phyloP scores from a whole-genome alignment of 768 basidiomycete genomes.

The Psilocybe sp. region DNA sequence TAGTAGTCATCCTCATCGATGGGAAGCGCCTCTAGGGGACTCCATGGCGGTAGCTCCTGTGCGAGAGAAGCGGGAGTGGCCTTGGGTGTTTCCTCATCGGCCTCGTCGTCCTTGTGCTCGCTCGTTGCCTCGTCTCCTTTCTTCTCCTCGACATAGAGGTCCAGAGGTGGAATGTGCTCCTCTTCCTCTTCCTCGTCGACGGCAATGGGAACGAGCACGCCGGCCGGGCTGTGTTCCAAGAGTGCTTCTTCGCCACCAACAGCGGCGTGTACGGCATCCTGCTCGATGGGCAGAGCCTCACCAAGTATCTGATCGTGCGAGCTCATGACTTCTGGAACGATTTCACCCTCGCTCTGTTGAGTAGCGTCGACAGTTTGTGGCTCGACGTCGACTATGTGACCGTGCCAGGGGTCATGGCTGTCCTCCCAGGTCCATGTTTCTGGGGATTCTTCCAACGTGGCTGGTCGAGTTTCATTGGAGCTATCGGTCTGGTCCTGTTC shows the following conservation, averaged over 20 bases:
- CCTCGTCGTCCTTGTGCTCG: slow-evolving; percentile 5
- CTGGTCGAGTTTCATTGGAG: not conserved
- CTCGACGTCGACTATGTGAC: not conserved
- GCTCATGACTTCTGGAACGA: not conserved
- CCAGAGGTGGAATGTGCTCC: not conserved
- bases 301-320: slow-evolving; percentile 1
- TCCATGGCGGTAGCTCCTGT: slow-evolving; percentile 3
- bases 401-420: slow-evolving; percentile 8
- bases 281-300: not conserved
- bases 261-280: not conserved
- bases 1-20: not conserved
- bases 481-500: too few relatives aligned
- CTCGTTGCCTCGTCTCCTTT: not conserved
- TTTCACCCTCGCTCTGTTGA: not conserved
- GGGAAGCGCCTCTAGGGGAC: not conserved
- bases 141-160: not conserved
- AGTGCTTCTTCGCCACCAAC: slow-evolving; percentile 2
- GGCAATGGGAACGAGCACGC: slow-evolving; percentile 8
- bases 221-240: slow-evolving; percentile 13
- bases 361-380: not conserved
- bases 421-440: slow-evolving; percentile 7
- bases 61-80: slow-evolving; percentile 7
- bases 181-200: slow-evolving; percentile 8
- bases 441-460: not conserved
- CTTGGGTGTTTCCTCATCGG: slow-evolving; percentile 12